A percentile compares a stretch with the other conserved stretches of the same genome.
phyloP scores from a whole-genome alignment of 441 rosid genomes.

The Capsella rubella region DNA sequence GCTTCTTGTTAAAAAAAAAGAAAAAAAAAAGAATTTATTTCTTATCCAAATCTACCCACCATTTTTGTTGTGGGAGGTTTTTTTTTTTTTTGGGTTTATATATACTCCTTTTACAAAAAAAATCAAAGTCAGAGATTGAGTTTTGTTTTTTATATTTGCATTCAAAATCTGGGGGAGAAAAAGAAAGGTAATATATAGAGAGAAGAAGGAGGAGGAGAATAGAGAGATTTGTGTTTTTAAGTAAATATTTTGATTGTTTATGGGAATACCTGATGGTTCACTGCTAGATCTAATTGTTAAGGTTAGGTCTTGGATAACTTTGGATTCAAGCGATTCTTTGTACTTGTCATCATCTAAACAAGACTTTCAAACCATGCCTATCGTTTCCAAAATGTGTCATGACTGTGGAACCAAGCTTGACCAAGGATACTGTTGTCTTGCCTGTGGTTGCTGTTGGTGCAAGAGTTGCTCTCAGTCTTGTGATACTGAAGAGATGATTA shows the following conservation, averaged over 20 bases:
- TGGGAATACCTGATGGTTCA: constrained; percentile 83
- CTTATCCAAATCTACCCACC: constrained; percentile 60
- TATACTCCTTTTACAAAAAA: constrained; percentile 21
- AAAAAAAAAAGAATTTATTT: constrained; percentile 20
- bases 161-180: constrained; percentile 24
- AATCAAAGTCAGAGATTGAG: constrained; percentile 42
- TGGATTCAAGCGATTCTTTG: constrained; percentile 62
- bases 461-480: constrained; percentile 49
- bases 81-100: background rate
- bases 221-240: constrained; percentile 36
- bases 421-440: constrained; percentile 59
- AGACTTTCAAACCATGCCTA: constrained; percentile 55
- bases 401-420: constrained; percentile 54
- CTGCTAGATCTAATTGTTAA: constrained; percentile 73
- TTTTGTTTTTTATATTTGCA: constrained; percentile 13
- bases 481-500: constrained; percentile 49
- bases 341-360: constrained; percentile 39
- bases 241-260: constrained; percentile 56
- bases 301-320: constrained; percentile 80
- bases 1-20: background rate
- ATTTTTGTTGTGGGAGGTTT: constrained; percentile 64
- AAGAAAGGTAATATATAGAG: background rate
- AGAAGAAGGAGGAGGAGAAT: background rate
- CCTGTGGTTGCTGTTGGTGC: constrained; percentile 70
- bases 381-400: constrained; percentile 53